These are phyloP conservation scores for Apodospora peruviana DNA, from an alignment of 495 filamentous ascomycete species.

Conservation along the genomic window DNA sequence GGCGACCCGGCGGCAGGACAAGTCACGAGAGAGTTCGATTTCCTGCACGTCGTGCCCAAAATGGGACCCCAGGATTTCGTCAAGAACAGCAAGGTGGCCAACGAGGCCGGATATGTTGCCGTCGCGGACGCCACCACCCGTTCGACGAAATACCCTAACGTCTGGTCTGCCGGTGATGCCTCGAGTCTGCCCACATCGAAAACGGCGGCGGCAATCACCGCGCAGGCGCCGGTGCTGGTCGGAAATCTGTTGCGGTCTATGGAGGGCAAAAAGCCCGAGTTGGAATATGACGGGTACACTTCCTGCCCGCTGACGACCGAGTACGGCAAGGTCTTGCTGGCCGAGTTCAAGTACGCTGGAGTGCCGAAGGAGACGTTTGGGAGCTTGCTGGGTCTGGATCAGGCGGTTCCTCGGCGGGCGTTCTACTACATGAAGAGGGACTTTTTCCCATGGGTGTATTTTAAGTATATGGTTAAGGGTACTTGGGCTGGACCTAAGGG, in stretches of 20 bases:
- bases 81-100: constrained; percentile 51
- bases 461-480: constrained; percentile 53
- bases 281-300: constrained; percentile 60
- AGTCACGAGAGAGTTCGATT: constrained; percentile 50
- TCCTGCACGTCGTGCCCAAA: constrained; percentile 58
- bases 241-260: constrained; percentile 47
- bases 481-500: constrained; percentile 60
- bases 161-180: constrained; percentile 66
- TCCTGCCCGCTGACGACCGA: constrained; percentile 63
- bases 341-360: constrained; percentile 70
- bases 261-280: constrained; percentile 49
- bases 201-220: constrained; percentile 61
- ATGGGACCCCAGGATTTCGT: constrained; percentile 57
- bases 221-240: constrained; percentile 57
- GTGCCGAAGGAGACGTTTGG: constrained; percentile 65
- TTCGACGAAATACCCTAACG: constrained; percentile 58
- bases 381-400: constrained; percentile 50
- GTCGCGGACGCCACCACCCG: constrained; percentile 55
- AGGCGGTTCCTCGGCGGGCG: constrained; percentile 46
- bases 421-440: constrained; percentile 69
- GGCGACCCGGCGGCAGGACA: constrained; percentile 33
- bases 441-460: constrained; percentile 66
- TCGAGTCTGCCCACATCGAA: constrained; percentile 63
- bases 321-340: constrained; percentile 62
- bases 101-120: constrained; percentile 59